These are phyloP conservation scores for Ophiostoma piceae DNA, from an alignment of 2,329 filamentous ascomycete species.

Conservation along the genomic window DNA sequence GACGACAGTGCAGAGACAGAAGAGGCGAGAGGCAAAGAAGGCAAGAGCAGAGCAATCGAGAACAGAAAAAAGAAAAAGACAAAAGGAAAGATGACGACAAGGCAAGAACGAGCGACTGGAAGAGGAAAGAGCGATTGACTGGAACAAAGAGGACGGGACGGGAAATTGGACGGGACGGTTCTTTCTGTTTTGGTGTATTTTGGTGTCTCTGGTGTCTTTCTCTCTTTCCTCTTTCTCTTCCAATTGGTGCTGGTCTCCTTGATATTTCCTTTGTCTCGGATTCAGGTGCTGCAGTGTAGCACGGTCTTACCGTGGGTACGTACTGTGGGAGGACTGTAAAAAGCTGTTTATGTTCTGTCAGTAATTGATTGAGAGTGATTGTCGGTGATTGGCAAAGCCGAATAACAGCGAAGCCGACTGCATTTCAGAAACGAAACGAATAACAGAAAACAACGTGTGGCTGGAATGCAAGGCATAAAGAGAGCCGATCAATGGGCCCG, in stretches of 20 bases:
- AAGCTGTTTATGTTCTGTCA: background rate
- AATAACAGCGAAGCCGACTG: background rate
- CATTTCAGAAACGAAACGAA: no score
- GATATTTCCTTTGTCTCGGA: slow-evolving; percentile 11
- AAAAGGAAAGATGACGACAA: background rate
- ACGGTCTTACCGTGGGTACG: slow-evolving; percentile 6
- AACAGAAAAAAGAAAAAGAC: no score
- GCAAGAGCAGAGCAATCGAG: background rate
- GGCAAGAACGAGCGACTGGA: background rate
- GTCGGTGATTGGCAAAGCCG: background rate
- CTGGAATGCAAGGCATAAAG: slow-evolving; percentile 14
- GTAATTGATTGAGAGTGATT: background rate
- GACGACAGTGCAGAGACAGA: background rate
- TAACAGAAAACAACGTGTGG: background rate
- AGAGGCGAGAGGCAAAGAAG: background rate
- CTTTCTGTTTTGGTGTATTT: slow-evolving; percentile 1
- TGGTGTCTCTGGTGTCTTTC: background rate
- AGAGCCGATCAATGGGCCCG: slow-evolving; percentile 5
- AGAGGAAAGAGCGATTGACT: background rate
- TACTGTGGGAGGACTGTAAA: background rate
- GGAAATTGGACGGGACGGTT: slow-evolving; percentile 2
- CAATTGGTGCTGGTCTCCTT: background rate
- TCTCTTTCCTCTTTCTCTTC: background rate
- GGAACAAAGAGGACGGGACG: slow-evolving; percentile 6
- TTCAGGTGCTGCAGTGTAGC: slow-evolving; percentile 12